Conservation (phyloP, 148 eudicot species). For the Amaranthus cruentus region DNA sequence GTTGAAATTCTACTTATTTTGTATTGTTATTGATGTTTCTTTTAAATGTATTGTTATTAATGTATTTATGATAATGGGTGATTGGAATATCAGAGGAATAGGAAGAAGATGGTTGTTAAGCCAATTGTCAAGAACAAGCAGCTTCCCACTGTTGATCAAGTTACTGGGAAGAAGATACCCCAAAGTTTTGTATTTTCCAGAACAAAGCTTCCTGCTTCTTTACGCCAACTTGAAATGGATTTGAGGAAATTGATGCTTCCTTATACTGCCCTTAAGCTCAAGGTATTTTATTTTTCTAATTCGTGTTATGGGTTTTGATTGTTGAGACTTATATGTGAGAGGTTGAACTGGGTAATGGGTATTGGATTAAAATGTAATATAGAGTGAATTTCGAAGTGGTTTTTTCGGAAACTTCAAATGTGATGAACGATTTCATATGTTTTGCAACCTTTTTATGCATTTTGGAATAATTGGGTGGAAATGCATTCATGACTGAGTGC, state of each 20-base stretch:
- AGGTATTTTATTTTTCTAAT: constrained; percentile 34
- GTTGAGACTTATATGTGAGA: no score
- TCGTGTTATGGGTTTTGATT: not conserved
- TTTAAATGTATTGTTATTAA: not conserved
- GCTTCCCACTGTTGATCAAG: constrained; percentile 56
- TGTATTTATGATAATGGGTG: not conserved
- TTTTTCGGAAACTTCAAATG: no score
- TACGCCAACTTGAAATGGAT: constrained; percentile 65
- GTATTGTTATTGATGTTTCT: not conserved
- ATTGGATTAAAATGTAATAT: no score
- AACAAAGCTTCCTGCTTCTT: constrained; percentile 52
- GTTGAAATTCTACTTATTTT: not conserved
- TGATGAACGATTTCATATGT: no score
- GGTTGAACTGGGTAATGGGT: no score
- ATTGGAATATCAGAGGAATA: constrained; percentile 34
- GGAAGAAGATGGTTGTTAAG: constrained; percentile 43
- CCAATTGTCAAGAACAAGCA: constrained; percentile 42
- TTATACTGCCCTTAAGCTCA: constrained; percentile 80
- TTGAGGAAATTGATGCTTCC: constrained; percentile 90
- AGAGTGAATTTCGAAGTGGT: no score
- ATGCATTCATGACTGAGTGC: no score
- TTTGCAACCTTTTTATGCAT: no score
- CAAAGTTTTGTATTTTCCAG: constrained; percentile 75
- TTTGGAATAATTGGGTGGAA: no score
- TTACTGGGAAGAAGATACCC: constrained; percentile 83